Conservation (phyloP, 1,139 yeast genomes). For the Yamadazyma sp. region DNA sequence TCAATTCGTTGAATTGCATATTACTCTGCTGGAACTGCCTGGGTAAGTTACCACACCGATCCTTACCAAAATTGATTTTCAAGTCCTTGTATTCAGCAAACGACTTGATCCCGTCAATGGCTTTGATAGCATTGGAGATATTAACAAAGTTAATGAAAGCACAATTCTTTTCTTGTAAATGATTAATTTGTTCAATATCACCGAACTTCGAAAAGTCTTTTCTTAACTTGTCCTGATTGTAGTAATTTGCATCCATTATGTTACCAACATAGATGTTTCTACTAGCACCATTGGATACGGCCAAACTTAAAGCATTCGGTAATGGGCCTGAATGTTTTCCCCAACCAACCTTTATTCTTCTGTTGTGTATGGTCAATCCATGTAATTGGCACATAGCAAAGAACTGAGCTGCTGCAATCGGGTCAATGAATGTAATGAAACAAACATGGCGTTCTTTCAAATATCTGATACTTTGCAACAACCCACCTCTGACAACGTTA, state of each 20-base stretch:
- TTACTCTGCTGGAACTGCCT: slow-evolving; percentile 45
- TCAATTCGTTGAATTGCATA: slow-evolving; percentile 12
- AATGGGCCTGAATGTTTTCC: slow-evolving; percentile 93
- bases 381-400: slow-evolving; percentile 85
- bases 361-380: slow-evolving; percentile 76
- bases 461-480: slow-evolving; percentile 70
- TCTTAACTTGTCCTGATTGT: slow-evolving; percentile 55
- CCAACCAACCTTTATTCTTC: slow-evolving; percentile 90
- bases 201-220: slow-evolving; percentile 75
- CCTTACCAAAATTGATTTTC: slow-evolving; percentile 83
- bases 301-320: slow-evolving; percentile 74
- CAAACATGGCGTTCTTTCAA: slow-evolving; percentile 84
- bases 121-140: slow-evolving; percentile 80
- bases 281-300: slow-evolving; percentile 92
- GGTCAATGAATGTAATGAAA: slow-evolving; percentile 87
- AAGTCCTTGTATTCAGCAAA: slow-evolving; percentile 56
- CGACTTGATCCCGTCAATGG: slow-evolving; percentile 61
- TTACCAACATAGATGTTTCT: slow-evolving; percentile 89
- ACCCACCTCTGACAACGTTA: slow-evolving; percentile 91
- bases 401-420: slow-evolving; percentile 91
- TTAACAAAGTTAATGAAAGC: slow-evolving; percentile 80
- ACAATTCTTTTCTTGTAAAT: slow-evolving; percentile 75
- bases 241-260: slow-evolving; percentile 46
- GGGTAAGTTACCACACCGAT: slow-evolving; percentile 87
- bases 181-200: slow-evolving; percentile 76